phyloP scores from a whole-genome alignment of 805 yeast species.

The Lachancea dasiensis region DNA sequence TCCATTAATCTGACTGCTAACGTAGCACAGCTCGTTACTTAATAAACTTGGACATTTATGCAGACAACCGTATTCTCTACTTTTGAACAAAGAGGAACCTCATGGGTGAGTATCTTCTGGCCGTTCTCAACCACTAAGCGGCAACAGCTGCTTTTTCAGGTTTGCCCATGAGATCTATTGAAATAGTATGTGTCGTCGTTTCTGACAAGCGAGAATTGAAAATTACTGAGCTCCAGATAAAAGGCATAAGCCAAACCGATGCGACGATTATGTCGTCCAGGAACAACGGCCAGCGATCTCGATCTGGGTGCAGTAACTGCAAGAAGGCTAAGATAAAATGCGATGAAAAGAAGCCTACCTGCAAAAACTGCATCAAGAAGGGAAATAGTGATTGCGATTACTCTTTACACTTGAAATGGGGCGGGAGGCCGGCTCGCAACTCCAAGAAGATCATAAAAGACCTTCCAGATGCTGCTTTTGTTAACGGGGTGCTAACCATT shows the following conservation, averaged over 20 bases:
- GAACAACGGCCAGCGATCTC: not conserved
- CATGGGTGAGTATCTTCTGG: too few relatives aligned
- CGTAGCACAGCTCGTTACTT: too few relatives aligned
- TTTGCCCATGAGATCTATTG: not conserved
- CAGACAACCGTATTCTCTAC: too few relatives aligned
- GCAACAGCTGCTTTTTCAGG: not conserved
- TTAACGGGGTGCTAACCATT: conserved; percentile 10
- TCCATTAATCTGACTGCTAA: too few relatives aligned
- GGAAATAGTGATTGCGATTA: conserved; percentile 4
- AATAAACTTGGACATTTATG: too few relatives aligned
- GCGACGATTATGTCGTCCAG: not conserved
- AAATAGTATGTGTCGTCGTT: too few relatives aligned
- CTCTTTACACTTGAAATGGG: conserved; percentile 7
- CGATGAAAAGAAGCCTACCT: conserved; percentile 59
- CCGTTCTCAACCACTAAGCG: too few relatives aligned
- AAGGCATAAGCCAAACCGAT: too few relatives aligned
- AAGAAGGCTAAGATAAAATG: conserved; percentile 61
- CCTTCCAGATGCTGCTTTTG: conserved; percentile 11
- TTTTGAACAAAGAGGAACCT: too few relatives aligned
- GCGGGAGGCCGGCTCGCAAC: conserved; percentile 15
- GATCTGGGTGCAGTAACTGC: conserved; percentile 45
- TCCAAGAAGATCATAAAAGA: conserved; percentile 8
- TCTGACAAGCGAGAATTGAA: too few relatives aligned
- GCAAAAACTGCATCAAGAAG: conserved; percentile 47
- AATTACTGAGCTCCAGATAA: too few relatives aligned